Conservation (phyloP, 2,329 filamentous ascomycete species). For the Monosporascus sp. region DNA sequence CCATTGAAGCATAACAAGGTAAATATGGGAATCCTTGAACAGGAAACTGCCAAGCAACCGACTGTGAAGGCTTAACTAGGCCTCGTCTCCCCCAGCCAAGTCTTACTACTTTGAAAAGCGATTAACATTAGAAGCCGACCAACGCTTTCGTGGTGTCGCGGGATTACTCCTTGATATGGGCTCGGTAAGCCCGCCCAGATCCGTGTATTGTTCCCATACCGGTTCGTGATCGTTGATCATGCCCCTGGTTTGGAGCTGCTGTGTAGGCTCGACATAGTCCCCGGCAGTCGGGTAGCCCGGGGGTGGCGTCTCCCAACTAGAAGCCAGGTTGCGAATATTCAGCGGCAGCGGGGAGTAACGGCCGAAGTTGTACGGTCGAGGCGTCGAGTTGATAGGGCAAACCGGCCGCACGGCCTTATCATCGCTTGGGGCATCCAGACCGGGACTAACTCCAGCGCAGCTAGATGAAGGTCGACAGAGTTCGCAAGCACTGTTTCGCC, state of each 20-base stretch:
- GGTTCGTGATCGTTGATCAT: slow-evolving; percentile 9
- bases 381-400: no score
- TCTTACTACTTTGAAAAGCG: no score
- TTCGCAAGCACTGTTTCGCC: neutral
- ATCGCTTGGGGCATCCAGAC: no score
- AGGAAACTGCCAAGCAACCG: no score
- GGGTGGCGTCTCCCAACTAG: slow-evolving; percentile 11
- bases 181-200: slow-evolving; percentile 15
- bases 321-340: slow-evolving; percentile 12
- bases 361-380: neutral
- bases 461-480: no score
- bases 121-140: no score
- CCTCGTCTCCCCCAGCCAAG: no score
- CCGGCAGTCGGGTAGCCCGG: slow-evolving; percentile 12
- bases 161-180: neutral
- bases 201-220: slow-evolving; percentile 18
- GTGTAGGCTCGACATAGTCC: slow-evolving; percentile 16
- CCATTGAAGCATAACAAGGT: no score
- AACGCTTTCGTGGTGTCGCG: neutral
- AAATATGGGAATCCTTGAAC: no score
- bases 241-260: slow-evolving; percentile 16
- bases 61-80: no score
- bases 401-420: no score
- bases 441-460: no score
- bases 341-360: slow-evolving; percentile 5